Percentiles rank a stretch among this genome's conserved stretches.
phyloP scores from a whole-genome alignment of 345 rosid genomes.

The Salix arbutifolia region DNA sequence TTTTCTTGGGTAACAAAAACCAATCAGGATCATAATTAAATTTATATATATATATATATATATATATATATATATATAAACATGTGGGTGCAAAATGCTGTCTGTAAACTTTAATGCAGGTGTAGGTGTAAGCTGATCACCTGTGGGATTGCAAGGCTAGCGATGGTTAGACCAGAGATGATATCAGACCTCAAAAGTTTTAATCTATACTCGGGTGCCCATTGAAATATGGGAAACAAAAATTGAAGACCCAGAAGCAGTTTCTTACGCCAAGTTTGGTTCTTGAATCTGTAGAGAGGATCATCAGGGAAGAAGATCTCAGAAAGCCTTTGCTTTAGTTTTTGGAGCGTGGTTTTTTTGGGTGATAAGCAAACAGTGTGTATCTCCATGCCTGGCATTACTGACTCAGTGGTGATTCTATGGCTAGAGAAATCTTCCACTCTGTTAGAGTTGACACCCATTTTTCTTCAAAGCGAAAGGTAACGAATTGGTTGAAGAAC shows the following conservation, averaged over 20 bases:
- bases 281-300: conserved; percentile 76
- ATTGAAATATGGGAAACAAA: conserved; percentile 72
- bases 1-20: not conserved
- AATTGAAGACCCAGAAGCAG: conserved; percentile 59
- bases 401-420: conserved; percentile 9
- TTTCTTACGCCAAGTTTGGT: conserved; percentile 57
- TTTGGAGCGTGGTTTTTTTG: conserved; percentile 50
- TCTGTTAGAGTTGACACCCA: conserved; percentile 47
- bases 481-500: conserved; percentile 13
- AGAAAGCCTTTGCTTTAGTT: conserved; percentile 48
- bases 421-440: conserved; percentile 43
- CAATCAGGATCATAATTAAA: not conserved
- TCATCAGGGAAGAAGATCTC: conserved; percentile 97
- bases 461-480: conserved; percentile 1
- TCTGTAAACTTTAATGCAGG: not conserved
- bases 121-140: conserved; percentile 26
- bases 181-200: conserved; percentile 70
- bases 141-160: conserved; percentile 99
- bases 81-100: not conserved
- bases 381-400: conserved; percentile 37
- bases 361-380: conserved; percentile 82
- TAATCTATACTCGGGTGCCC: conserved; percentile 68
- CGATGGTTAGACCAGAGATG: conserved; percentile 97
- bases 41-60: not conserved
- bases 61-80: not conserved